Evolutionary conservation across 768 basidiomycete genomes (phyloP).

Genomic region (Suillus fuscotomentosus): DNA sequence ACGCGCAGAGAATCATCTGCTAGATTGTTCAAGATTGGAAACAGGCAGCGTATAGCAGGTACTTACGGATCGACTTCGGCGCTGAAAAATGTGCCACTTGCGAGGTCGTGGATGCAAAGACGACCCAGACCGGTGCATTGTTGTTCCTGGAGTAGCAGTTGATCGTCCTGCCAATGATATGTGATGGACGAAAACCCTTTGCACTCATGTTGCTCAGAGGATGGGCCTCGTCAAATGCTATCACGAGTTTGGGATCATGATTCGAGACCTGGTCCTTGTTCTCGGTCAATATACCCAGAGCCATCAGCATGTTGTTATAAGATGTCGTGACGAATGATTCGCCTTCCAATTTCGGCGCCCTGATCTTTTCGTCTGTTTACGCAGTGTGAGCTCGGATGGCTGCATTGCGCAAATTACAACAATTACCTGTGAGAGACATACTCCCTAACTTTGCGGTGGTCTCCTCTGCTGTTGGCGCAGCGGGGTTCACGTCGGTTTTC

Average conservation of each 20-base stretch:
- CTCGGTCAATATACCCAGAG: too few species aligned
- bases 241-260: background rate
- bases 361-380: background rate
- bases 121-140: background rate
- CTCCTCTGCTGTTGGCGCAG: background rate
- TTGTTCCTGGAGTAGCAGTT: background rate
- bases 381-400: background rate
- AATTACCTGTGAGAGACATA: background rate
- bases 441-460: background rate
- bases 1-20: slow-evolving; percentile 3
- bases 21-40: background rate
- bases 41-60: background rate
- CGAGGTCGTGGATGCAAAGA: slow-evolving; percentile 3
- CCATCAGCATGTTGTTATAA: too few species aligned
- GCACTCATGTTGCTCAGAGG: background rate
- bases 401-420: background rate
- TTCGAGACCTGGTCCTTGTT: too few species aligned
- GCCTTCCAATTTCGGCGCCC: background rate
- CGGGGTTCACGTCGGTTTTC: background rate
- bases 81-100: slow-evolving; percentile 4
- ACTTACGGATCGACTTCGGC: background rate
- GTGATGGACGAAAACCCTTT: background rate
- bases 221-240: background rate
- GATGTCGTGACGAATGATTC: background rate
- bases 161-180: background rate